These are phyloP conservation scores for Raphanus hybrid DNA, from an alignment of 441 rosid genomes.

Conservation along the genomic window DNA sequence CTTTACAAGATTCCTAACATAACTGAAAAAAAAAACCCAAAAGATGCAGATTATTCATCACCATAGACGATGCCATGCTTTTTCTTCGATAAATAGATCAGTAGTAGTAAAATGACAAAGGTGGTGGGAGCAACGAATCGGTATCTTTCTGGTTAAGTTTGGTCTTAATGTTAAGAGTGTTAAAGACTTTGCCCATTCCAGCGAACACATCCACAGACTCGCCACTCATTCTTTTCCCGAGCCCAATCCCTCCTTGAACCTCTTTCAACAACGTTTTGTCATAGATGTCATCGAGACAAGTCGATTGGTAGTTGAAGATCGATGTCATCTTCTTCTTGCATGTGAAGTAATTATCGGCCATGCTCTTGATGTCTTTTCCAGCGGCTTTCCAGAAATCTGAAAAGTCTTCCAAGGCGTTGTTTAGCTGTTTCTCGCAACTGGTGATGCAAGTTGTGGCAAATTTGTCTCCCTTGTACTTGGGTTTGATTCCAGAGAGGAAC, in stretches of 20 bases:
- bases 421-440: slow-evolving; percentile 3
- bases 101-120: slow-evolving; percentile 4
- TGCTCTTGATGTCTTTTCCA: background rate
- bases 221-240: background rate
- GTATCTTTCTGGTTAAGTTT: slow-evolving; percentile 10
- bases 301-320: background rate
- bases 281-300: slow-evolving; percentile 5
- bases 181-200: background rate
- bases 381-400: slow-evolving; percentile 7
- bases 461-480: background rate
- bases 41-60: background rate
- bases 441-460: slow-evolving; percentile 4
- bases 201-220: slow-evolving; percentile 7
- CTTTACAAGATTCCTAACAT: slow-evolving; percentile 1
- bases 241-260: slow-evolving; percentile 10
- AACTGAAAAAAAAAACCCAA: background rate
- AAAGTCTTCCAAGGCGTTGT: slow-evolving; percentile 12
- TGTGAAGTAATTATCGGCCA: background rate
- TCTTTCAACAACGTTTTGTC: slow-evolving; percentile 5
- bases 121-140: slow-evolving; percentile 9
- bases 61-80: background rate
- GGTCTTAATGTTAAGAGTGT: background rate
- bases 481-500: slow-evolving; percentile 4
- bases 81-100: background rate
- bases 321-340: slow-evolving; percentile 2